phyloP scores from a whole-genome alignment of 768 basidiomycete species.

The Cystobasidiopsis lactophilus region DNA sequence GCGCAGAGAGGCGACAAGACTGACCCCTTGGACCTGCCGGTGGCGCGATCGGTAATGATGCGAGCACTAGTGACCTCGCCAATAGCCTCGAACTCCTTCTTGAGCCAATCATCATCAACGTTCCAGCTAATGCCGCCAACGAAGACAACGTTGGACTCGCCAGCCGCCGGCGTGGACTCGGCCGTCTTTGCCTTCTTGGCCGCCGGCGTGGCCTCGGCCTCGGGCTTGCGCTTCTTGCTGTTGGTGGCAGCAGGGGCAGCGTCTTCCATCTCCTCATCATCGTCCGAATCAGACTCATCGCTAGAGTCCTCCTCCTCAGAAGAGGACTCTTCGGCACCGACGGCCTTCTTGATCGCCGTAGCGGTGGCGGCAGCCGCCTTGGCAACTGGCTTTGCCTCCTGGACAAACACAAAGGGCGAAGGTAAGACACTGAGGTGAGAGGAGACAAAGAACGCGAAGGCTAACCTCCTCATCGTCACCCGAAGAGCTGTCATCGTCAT shows the following conservation, averaged over 20 bases:
- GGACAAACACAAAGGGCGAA: not conserved
- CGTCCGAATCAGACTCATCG: slow-evolving; percentile 13
- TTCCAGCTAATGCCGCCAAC: slow-evolving; percentile 90
- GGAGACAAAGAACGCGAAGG: not conserved
- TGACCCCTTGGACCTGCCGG: slow-evolving; percentile 26
- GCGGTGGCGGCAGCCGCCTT: slow-evolving; percentile 21
- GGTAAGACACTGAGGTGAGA: not conserved
- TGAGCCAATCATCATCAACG: slow-evolving; percentile 86
- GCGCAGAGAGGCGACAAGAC: not conserved
- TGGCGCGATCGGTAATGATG: slow-evolving; percentile 39
- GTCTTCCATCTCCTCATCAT: not conserved
- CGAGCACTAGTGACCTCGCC: slow-evolving; percentile 75
- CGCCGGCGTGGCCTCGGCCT: slow-evolving; percentile 25
- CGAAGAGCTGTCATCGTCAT: slow-evolving; percentile 9
- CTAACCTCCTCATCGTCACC: slow-evolving; percentile 29
- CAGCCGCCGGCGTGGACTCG: slow-evolving; percentile 33
- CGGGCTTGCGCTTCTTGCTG: slow-evolving; percentile 16
- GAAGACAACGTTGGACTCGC: slow-evolving; percentile 42
- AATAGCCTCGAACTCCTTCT: slow-evolving; percentile 65
- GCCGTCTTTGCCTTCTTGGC: slow-evolving; percentile 60
- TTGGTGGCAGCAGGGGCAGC: slow-evolving; percentile 8
- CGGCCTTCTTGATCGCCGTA: slow-evolving; percentile 23
- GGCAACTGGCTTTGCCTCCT: slow-evolving; percentile 1
- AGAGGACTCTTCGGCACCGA: slow-evolving; percentile 19
- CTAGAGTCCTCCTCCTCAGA: slow-evolving; percentile 24